Conservation (phyloP, 176 grass and related monocot genomes). For the sorghum (Sorghum bicolor) region Sorghum_bicolor_NCBIv3 NC_012877.2:60460501-60461000, state of each 20-base stretch:
- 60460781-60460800: neutral
- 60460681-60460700: neutral
- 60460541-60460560: too few relatives aligned
- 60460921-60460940: neutral
- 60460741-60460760: conserved; percentile 31
- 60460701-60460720: neutral
- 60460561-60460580: too few relatives aligned
- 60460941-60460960: neutral
- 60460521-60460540: too few relatives aligned
- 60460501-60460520: too few relatives aligned
- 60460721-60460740: neutral
- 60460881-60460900: conserved; percentile 21
- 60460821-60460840: neutral
- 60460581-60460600: too few relatives aligned
- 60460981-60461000: neutral
- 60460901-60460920: neutral
- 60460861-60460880: neutral
- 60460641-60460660: too few relatives aligned
- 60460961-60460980: neutral
- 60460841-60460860: neutral
- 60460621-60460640: too few relatives aligned
- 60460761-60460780: neutral
- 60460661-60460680: too few relatives aligned
- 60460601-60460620: too few relatives aligned
- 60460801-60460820: neutral